Percentiles rank a stretch among this genome's conserved stretches.
Evolutionary conservation across 192 early-diverging fungal genomes (phyloP).

Genomic region (Coemansia biformis): DNA sequence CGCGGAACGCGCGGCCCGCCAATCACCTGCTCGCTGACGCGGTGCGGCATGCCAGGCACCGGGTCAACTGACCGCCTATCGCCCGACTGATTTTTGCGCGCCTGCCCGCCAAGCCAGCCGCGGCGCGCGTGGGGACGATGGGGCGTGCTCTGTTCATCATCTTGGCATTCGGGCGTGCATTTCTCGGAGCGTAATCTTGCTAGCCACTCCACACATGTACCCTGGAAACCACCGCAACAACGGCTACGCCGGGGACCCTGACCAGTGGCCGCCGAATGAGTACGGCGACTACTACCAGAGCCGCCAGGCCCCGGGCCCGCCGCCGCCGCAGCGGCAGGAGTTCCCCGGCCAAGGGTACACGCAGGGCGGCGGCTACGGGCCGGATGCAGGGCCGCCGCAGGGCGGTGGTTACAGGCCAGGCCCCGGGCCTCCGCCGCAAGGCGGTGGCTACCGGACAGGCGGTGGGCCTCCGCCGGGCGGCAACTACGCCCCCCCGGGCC

Average conservation of each 20-base stretch:
- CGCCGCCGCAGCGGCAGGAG: slow-evolving; percentile 5
- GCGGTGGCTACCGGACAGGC: slow-evolving; percentile 1
- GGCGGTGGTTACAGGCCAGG: not conserved
- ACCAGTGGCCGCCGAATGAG: slow-evolving; percentile 10
- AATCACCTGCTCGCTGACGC: too few relatives aligned
- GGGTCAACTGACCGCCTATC: too few relatives aligned
- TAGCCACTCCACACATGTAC: slow-evolving; percentile 12
- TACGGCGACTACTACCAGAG: slow-evolving; percentile 9
- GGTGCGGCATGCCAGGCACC: too few relatives aligned
- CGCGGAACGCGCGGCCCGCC: too few relatives aligned
- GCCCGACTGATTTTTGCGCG: too few relatives aligned
- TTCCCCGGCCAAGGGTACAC: slow-evolving; percentile 16
- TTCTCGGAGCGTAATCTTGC: too few relatives aligned
- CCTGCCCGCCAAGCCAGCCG: too few relatives aligned
- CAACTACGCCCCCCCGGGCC: slow-evolving; percentile 1
- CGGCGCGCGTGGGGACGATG: too few relatives aligned
- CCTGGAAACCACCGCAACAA: slow-evolving; percentile 31
- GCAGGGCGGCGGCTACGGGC: not conserved
- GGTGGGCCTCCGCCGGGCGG: not conserved
- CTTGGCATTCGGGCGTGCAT: too few relatives aligned
- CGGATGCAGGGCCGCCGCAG: not conserved
- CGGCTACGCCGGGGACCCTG: slow-evolving; percentile 17
- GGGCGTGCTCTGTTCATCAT: too few relatives aligned
- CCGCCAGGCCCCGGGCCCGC: slow-evolving; percentile 6
- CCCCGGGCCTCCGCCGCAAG: slow-evolving; percentile 4